Evolutionary conservation across 331 rosid genomes (phyloP).

Genomic region (Cydonia oblonga): DNA sequence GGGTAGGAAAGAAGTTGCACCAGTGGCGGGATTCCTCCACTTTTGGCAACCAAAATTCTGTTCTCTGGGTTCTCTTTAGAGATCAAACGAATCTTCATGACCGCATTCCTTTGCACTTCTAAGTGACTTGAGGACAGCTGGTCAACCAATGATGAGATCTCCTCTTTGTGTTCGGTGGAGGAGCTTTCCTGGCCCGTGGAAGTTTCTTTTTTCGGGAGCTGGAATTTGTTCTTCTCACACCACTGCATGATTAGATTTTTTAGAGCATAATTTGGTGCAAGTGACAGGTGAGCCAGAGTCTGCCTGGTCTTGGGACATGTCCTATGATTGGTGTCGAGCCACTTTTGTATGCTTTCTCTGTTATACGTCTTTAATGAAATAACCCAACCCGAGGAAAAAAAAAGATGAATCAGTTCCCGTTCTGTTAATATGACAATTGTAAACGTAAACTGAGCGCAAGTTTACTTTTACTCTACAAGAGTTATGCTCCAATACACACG

Average conservation of each 20-base stretch:
- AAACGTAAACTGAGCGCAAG: background rate
- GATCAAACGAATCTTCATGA: conserved; percentile 47
- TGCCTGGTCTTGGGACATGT: conserved; percentile 76
- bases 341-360: conserved; percentile 68
- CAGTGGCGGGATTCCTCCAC: conserved; percentile 60
- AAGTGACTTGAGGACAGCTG: conserved; percentile 36
- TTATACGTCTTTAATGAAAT: conserved; percentile 52
- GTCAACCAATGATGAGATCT: conserved; percentile 37
- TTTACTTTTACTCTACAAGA: background rate
- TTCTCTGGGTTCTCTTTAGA: conserved; percentile 68
- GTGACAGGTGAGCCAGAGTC: conserved; percentile 34
- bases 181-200: conserved; percentile 18
- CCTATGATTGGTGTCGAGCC: conserved; percentile 48
- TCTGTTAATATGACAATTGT: background rate
- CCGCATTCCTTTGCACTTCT: conserved; percentile 51
- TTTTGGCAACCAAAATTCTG: conserved; percentile 40
- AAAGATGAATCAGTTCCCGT: conserved; percentile 3
- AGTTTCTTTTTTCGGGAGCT: conserved; percentile 28
- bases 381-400: background rate
- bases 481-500: background rate
- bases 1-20: conserved; percentile 64
- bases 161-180: conserved; percentile 20
- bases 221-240: conserved; percentile 53
- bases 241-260: conserved; percentile 50
- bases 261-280: conserved; percentile 61